Evolutionary conservation across 2,329 filamentous ascomycete species (phyloP), one percentile per base, ranked within the genome.

Genomic region (Nannizziopsis arthrosporioides): DNA sequence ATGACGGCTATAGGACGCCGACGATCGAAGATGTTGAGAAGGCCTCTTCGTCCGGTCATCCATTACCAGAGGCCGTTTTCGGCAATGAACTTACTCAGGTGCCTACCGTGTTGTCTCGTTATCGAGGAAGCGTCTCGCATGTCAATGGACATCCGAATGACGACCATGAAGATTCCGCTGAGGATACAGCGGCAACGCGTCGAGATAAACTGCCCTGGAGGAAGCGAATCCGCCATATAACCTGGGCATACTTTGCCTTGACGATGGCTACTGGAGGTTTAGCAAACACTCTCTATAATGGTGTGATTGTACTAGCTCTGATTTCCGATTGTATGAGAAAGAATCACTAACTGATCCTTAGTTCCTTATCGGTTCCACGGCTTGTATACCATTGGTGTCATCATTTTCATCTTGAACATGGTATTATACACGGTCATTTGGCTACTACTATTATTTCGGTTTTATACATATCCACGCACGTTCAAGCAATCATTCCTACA

Each of bases 201-300:
- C 22, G 15, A 39, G 48, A 19, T 52, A 44, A 52, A 14, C 59
- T 75, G 15, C 59, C 63, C 39, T 77, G 74, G 67, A 72, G 68
- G 53, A 68, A 77, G 54, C 66, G 78, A n/a, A 72, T 81, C 39
- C 65, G 73, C 44, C 78, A 81, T 63, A 74, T 80, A 54, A 81
- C 78, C 1, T 90, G 85, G 85, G 87, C 84, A 0, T 90, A 81
- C 73, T 90, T 88, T 58, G 85, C 84, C 12, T 68, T 80, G 63
- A 80, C 76, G 1, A 81, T 79, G 76, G 75, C 76, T 1, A 79
- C 76, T 0, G 76, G 75, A 4, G 75, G 76, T 0, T 67, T 79
- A 51, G 76, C 78, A 4, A 81, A 80, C 62, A 76, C 78, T 5
- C 56, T 81, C 18, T 72, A 76, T 57, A 61, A 63, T 44, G 66